Conservation (phyloP, 2,329 filamentous ascomycete genomes). For the Pleoardoris graminearum region DNA sequence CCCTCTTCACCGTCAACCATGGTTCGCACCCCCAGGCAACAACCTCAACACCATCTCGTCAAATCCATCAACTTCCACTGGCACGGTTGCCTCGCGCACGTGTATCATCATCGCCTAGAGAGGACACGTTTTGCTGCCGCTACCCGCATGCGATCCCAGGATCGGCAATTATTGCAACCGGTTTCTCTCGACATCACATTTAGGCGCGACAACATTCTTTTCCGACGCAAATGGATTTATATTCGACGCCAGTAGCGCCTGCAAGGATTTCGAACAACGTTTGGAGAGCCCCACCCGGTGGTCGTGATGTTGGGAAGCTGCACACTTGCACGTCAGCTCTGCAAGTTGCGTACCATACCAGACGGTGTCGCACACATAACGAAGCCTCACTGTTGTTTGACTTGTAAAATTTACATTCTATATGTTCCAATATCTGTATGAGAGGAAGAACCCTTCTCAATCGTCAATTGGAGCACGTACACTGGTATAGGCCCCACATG, state of each 20-base stretch:
- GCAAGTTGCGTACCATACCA: slow-evolving; percentile 1
- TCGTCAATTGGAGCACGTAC: no score
- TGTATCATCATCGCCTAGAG: no score
- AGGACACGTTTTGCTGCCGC: slow-evolving; percentile 10
- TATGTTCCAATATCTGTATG: background rate
- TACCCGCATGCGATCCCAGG: background rate
- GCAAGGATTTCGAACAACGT: slow-evolving; percentile 7
- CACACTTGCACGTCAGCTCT: slow-evolving; percentile 7
- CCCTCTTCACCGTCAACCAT: no score
- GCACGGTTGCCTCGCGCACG: no score
- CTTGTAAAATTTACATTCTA: no score
- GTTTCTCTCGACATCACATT: slow-evolving; percentile 21
- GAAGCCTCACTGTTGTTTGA: background rate
- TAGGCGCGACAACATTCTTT: slow-evolving; percentile 17
- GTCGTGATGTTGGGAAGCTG: slow-evolving; percentile 11
- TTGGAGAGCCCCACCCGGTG: slow-evolving; percentile 23
- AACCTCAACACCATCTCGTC: no score
- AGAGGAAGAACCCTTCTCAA: no score
- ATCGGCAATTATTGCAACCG: slow-evolving; percentile 9
- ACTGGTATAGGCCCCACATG: slow-evolving; percentile 18
- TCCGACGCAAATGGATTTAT: slow-evolving; percentile 22
- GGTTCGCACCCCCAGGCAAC: no score
- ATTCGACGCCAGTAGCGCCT: slow-evolving; percentile 9
- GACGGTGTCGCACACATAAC: background rate
- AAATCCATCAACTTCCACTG: no score